Conservation (phyloP, 2,329 filamentous ascomycete genomes). For the Stachybotrys elegans region DNA sequence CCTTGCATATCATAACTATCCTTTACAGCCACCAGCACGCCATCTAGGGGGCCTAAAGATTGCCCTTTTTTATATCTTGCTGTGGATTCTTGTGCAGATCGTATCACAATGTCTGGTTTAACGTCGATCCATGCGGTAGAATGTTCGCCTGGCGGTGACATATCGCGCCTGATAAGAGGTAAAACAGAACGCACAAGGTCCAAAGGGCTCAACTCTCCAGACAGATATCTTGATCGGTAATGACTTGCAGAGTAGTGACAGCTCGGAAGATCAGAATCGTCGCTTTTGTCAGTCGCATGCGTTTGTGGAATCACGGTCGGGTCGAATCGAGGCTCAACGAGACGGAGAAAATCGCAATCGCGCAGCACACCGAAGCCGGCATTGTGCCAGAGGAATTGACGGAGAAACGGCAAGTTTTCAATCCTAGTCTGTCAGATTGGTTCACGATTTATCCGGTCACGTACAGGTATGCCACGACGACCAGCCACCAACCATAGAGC, state of each 20-base stretch:
- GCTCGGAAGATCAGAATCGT: slow-evolving; percentile 23
- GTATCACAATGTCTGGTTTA: slow-evolving; percentile 33
- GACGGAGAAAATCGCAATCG: slow-evolving; percentile 42
- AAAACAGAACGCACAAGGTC: slow-evolving; percentile 40
- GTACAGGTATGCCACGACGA: background rate
- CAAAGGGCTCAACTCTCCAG: slow-evolving; percentile 38
- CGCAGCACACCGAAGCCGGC: slow-evolving; percentile 58
- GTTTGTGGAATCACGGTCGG: slow-evolving; percentile 41
- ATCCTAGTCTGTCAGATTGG: slow-evolving; percentile 32
- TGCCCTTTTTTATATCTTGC: slow-evolving; percentile 45
- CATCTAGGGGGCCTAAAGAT: slow-evolving; percentile 61
- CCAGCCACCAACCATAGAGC: background rate
- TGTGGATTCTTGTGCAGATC: slow-evolving; percentile 39
- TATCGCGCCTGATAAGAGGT: slow-evolving; percentile 37
- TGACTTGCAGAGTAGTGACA: slow-evolving; percentile 42
- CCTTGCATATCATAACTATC: slow-evolving; percentile 74
- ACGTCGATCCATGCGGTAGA: slow-evolving; percentile 40
- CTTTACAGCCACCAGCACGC: slow-evolving; percentile 69
- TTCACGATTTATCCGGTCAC: background rate
- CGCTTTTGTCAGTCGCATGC: too few species aligned
- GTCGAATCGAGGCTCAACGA: slow-evolving; percentile 42
- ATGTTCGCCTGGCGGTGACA: slow-evolving; percentile 30
- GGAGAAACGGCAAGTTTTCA: slow-evolving; percentile 48
- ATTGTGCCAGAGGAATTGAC: slow-evolving; percentile 55
- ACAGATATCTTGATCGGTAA: slow-evolving; percentile 38